Conservation (phyloP, 345 rosid species). For the Lepidium africanum region DNA sequence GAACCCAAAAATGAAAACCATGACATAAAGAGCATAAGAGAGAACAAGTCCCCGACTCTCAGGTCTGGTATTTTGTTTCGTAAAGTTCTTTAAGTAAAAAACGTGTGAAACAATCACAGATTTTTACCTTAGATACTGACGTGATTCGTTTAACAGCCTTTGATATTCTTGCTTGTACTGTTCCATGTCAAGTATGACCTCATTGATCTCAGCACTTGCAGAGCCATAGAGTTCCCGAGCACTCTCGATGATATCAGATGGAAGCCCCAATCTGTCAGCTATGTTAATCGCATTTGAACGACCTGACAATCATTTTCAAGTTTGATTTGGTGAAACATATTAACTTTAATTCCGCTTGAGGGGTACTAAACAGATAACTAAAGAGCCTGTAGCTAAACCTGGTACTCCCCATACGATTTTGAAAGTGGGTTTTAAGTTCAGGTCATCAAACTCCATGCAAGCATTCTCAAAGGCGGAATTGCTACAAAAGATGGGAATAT, state of each 20-base stretch:
- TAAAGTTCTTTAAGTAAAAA: background rate
- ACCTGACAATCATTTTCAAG: slow-evolving; percentile 36
- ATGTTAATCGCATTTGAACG: slow-evolving; percentile 89
- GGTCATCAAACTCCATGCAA: slow-evolving; percentile 95
- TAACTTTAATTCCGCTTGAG: background rate
- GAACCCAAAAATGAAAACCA: background rate
- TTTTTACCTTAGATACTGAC: slow-evolving; percentile 43
- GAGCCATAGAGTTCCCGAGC: slow-evolving; percentile 67
- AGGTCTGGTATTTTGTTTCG: background rate
- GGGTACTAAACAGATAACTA: background rate
- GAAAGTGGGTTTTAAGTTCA: slow-evolving; percentile 80
- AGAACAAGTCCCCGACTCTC: background rate
- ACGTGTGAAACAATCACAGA: background rate
- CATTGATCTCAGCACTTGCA: slow-evolving; percentile 84
- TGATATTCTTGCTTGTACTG: slow-evolving; percentile 58
- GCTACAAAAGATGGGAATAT: slow-evolving; percentile 32
- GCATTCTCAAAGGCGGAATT: slow-evolving; percentile 80
- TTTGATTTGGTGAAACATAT: background rate
- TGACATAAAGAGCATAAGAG: background rate
- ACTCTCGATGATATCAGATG: slow-evolving; percentile 36
- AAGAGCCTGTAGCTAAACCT: slow-evolving; percentile 38
- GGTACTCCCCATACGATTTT: slow-evolving; percentile 97
- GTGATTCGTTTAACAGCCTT: slow-evolving; percentile 42
- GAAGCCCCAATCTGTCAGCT: slow-evolving; percentile 79
- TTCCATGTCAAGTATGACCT: slow-evolving; percentile 85